Base-by-base conservation (phyloP, 805 yeast genomes). In the Nakazawaea laoshanensis region DNA sequence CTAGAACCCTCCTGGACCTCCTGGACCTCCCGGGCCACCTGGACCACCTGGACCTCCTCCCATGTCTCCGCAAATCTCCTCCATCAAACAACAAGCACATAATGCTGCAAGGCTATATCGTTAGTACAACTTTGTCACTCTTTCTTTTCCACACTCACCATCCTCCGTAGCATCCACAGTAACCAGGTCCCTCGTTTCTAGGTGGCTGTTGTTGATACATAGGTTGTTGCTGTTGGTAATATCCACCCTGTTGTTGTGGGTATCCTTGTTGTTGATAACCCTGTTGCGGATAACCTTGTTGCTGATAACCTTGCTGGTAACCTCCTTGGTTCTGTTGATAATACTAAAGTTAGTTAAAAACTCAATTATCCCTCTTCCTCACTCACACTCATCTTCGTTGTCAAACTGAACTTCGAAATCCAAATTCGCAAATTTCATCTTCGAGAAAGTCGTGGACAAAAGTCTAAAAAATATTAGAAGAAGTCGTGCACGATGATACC, bases 171-270 rank as follows among this genome's bases (percentile, higher is more conserved):
- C 57, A 53, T 7, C 58, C 52, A 31, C 46, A 46, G 9, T 43
- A 41, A 8, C 38, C 40, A 8, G 36, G 19, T 16, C 36, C 32
- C 5, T 32, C 26, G 5, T 29, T 34, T 29, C 38, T 41, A 19
- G 39, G 44, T 3, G 48, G 55, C 16, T 43, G 48, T 27, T 39
- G 42, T 35, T 54, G 59, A 39, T 55, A 55, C 35, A 52, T 46
- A 11, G 60, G 60, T 36, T 55, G 60, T 15, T 44, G 60, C 36
- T 52, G 59, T 37, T 52, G 59, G 42, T 52, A 50, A 48, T 50
- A 43, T 27, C 44, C 37, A 7, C 30, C 43, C 36, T 39, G 47
- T 16, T 54, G 56, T 32, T 45, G 53, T 17, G 51, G 51, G 16
- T 53, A 52, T 23, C 32, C 32, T 16, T 40, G 49, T 27, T 40